A percentile compares a stretch with the other conserved stretches of the same genome.
phyloP scores from a whole-genome alignment of 1,284 basidiomycete genomes.

The Pisolithus thermaeus region DNA sequence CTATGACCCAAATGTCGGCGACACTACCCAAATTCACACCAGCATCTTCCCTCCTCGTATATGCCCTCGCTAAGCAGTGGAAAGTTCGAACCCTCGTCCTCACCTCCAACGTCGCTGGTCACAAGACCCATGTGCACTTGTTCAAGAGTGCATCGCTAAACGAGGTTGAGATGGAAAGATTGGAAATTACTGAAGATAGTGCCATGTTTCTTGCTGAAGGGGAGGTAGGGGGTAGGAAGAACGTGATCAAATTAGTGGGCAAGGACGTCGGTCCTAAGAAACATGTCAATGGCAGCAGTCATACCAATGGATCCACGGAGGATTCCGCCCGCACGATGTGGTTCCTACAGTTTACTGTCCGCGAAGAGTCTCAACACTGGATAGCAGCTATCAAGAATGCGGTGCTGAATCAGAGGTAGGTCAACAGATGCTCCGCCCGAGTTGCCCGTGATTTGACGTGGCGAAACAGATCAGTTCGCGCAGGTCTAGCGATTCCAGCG shows the following conservation, averaged over 20 bases:
- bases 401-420: slow-evolving; percentile 64
- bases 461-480: slow-evolving; percentile 50
- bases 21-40: slow-evolving; percentile 61
- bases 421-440: slow-evolving; percentile 2
- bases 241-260: slow-evolving; percentile 64
- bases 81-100: slow-evolving; percentile 59
- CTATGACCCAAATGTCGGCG: slow-evolving; percentile 47
- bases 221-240: slow-evolving; percentile 55
- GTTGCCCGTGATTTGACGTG: slow-evolving; percentile 1
- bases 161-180: slow-evolving; percentile 63
- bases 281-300: slow-evolving; percentile 20
- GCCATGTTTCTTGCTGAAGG: slow-evolving; percentile 69
- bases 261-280: slow-evolving; percentile 48
- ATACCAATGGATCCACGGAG: background rate
- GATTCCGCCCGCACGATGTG: slow-evolving; percentile 33
- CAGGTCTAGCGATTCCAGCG: slow-evolving; percentile 50
- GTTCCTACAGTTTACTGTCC: slow-evolving; percentile 60
- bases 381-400: slow-evolving; percentile 65
- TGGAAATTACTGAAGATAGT: slow-evolving; percentile 69
- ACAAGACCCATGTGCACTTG: slow-evolving; percentile 59
- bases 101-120: slow-evolving; percentile 38
- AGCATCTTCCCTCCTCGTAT: slow-evolving; percentile 59
- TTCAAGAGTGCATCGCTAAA: slow-evolving; percentile 56
- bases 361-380: slow-evolving; percentile 62
- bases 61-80: slow-evolving; percentile 69